A percentile compares a stretch with the other conserved stretches of the same genome.
Conservation (phyloP, 1,284 basidiomycete species). For the Naganishia liquefaciens region DNA sequence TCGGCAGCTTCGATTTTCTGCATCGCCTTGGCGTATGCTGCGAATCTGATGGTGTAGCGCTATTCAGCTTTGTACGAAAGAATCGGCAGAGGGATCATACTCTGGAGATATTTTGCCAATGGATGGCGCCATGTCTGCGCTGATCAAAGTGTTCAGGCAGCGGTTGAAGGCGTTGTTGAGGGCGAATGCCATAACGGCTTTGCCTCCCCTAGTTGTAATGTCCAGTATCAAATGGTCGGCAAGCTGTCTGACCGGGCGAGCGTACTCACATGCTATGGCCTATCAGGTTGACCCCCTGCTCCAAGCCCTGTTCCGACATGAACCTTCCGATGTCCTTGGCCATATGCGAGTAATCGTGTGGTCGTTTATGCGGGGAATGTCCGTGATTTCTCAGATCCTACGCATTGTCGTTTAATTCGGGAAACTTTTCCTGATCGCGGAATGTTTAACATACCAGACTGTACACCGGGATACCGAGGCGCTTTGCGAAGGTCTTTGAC, state of each 20-base stretch:
- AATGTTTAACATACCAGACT: conserved; percentile 52
- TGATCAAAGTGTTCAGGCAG: conserved; percentile 54
- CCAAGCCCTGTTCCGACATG: conserved; percentile 51
- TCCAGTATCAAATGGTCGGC: neutral
- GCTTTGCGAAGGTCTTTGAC: conserved; percentile 56
- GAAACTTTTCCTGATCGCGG: too few species aligned
- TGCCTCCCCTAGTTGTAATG: conserved; percentile 56
- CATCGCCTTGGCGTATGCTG: conserved; percentile 57
- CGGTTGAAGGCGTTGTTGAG: conserved; percentile 52
- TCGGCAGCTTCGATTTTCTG: conserved; percentile 54
- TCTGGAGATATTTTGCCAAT: conserved; percentile 58
- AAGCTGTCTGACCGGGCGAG: neutral
- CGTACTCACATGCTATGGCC: conserved; percentile 60
- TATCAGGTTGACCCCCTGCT: conserved; percentile 54
- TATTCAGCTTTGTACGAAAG: too few species aligned
- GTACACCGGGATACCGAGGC: conserved; percentile 57
- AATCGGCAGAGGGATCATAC: conserved; percentile 37
- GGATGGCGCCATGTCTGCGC: conserved; percentile 60
- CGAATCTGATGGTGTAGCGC: conserved; percentile 42
- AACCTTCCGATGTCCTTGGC: conserved; percentile 56
- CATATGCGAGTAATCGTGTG: conserved; percentile 56
- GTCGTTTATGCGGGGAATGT: conserved; percentile 56
- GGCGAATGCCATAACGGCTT: conserved; percentile 59
- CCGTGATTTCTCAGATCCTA: conserved; percentile 62
- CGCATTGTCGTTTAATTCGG: neutral